Conservation (phyloP, 129 eudicot species). For the Arctium minus region DNA sequence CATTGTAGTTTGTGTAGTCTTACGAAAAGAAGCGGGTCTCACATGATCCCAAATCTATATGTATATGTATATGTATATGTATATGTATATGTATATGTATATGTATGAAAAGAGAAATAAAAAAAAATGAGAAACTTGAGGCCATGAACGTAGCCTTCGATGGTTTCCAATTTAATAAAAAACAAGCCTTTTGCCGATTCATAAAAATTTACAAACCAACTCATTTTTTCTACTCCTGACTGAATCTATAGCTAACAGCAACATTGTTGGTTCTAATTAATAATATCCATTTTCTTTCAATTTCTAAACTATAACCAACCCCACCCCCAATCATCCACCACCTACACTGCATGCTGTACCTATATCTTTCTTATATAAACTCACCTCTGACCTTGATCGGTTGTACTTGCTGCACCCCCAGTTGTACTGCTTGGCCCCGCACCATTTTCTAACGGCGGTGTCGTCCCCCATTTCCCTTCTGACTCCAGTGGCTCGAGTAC, state of each 20-base stretch:
- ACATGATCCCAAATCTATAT: no score
- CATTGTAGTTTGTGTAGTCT: no score
- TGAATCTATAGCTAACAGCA: neutral
- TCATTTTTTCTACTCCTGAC: neutral
- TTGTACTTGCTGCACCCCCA: constrained; percentile 36
- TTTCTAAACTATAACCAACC: neutral
- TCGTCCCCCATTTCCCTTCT: constrained; percentile 81
- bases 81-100: no score
- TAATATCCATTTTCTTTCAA: neutral
- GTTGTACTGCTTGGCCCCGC: constrained; percentile 61
- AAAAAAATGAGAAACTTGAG: neutral
- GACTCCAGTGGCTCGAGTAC: constrained; percentile 77
- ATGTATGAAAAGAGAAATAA: neutral
- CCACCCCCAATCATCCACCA: neutral
- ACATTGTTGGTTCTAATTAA: neutral
- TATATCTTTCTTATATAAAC: neutral
- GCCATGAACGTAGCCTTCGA: neutral
- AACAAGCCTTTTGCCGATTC: neutral
- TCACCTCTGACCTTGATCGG: constrained; percentile 65
- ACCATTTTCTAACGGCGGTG: constrained; percentile 72
- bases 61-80: no score
- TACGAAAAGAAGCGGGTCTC: no score
- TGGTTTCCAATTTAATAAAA: neutral
- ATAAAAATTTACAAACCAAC: neutral
- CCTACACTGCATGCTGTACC: constrained; percentile 9